Evolutionary conservation across 345 rosid species (phyloP).

Genomic region (Litchi chinensis): DNA sequence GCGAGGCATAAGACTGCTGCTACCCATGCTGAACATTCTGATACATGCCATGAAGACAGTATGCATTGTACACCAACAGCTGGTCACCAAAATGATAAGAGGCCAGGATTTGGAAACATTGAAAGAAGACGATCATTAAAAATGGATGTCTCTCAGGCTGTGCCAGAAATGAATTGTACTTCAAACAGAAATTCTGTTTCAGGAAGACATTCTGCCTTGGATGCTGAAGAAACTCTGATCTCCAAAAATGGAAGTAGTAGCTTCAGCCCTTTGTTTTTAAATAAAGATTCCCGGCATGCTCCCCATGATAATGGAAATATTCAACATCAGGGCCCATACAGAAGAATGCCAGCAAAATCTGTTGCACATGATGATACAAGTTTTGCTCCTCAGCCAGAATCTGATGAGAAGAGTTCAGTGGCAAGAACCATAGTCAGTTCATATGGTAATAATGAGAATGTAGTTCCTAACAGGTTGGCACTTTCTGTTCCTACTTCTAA

Average conservation of each 20-base stretch:
- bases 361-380: not conserved
- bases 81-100: conserved; percentile 1
- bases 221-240: conserved; percentile 23
- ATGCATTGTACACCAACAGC: not conserved
- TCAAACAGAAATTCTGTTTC: conserved; percentile 16
- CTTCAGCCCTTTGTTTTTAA: not conserved
- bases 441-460: conserved; percentile 13
- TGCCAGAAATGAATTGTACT: conserved; percentile 11
- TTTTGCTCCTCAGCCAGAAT: conserved; percentile 10
- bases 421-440: conserved; percentile 12
- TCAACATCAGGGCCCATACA: conserved; percentile 11
- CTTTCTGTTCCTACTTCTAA: not conserved
- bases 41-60: conserved; percentile 17
- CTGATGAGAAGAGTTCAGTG: conserved; percentile 19
- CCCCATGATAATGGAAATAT: conserved; percentile 15
- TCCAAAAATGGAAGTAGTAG: conserved; percentile 19
- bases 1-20: conserved; percentile 29
- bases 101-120: conserved; percentile 1
- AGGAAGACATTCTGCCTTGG: conserved; percentile 11
- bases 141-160: not conserved
- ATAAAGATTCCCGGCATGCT: conserved; percentile 4
- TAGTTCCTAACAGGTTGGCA: not conserved
- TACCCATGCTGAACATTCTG: conserved; percentile 16
- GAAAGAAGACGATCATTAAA: not conserved
- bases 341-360: conserved; percentile 9